These are phyloP conservation scores for Amniculicola lignicola DNA, from an alignment of 495 filamentous ascomycete species.

Conservation along the genomic window DNA sequence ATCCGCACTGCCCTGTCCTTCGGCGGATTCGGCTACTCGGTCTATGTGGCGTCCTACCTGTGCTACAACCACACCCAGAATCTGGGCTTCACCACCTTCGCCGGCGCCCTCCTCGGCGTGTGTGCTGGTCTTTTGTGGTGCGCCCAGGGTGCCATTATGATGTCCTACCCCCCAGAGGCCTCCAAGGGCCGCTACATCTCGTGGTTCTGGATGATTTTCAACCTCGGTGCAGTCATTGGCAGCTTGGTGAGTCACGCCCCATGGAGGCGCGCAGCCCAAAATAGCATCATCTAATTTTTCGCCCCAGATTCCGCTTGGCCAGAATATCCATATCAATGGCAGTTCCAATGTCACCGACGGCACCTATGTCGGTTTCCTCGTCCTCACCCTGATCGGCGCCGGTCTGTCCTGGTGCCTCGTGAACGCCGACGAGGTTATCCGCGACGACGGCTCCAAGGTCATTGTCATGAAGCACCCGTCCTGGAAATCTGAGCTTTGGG, in stretches of 20 bases:
- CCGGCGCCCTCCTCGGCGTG: conserved; percentile 59
- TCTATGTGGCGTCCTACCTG: conserved; percentile 77
- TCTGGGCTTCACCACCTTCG: conserved; percentile 55
- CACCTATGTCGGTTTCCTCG: conserved; percentile 87
- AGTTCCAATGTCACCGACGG: conserved; percentile 68
- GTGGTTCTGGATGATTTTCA: conserved; percentile 95
- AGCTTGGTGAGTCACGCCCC: conserved; percentile 60
- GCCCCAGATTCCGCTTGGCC: conserved; percentile 66
- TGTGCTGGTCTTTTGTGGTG: conserved; percentile 89
- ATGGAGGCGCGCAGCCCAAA: no score
- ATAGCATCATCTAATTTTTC: no score
- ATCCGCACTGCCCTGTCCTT: conserved; percentile 68
- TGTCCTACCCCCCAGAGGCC: conserved; percentile 80
- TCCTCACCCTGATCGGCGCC: conserved; percentile 78
- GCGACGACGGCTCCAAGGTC: conserved; percentile 76
- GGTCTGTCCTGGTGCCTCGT: conserved; percentile 67
- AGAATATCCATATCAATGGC: conserved; percentile 66
- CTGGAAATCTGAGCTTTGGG: conserved; percentile 64
- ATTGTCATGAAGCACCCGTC: conserved; percentile 86
- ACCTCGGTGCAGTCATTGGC: conserved; percentile 87
- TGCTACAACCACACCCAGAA: conserved; percentile 76
- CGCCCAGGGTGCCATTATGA: conserved; percentile 93
- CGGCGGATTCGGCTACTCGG: conserved; percentile 81
- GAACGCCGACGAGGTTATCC: conserved; percentile 72
- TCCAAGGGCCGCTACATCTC: conserved; percentile 87